Conservation (phyloP, 2,329 filamentous ascomycete genomes). For the Ophiostoma sp. region DNA sequence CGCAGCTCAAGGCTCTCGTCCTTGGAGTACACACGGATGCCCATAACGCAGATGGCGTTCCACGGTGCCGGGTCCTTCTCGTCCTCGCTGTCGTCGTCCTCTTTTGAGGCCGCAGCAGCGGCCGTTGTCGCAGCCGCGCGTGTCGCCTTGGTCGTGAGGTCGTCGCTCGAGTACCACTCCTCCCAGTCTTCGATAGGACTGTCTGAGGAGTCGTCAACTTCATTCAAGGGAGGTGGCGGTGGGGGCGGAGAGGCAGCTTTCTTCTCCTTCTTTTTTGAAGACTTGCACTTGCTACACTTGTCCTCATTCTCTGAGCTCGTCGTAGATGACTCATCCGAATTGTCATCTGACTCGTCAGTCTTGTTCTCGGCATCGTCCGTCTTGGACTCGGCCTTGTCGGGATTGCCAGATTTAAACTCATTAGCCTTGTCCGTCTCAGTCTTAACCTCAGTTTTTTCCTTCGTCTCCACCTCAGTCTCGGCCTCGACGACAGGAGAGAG, state of each 20-base stretch:
- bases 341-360: not conserved
- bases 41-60: constrained; percentile 59
- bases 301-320: not conserved
- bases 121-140: constrained; percentile 32
- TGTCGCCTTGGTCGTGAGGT: constrained; percentile 44
- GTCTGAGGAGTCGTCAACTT: constrained; percentile 51
- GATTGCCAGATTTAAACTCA: not conserved
- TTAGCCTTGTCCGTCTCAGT: not conserved
- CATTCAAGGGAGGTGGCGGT: constrained; percentile 13
- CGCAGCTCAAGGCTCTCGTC: constrained; percentile 49
- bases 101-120: constrained; percentile 35
- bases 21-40: constrained; percentile 56
- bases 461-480: not conserved
- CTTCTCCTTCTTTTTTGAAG: not conserved
- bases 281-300: not conserved
- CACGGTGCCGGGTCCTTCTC: constrained; percentile 53
- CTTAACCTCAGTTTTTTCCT: not conserved
- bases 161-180: constrained; percentile 53
- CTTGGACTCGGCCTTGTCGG: not conserved
- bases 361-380: not conserved
- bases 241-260: constrained; percentile 19
- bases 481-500: not conserved
- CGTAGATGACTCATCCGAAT: not conserved
- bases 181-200: constrained; percentile 57
- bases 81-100: constrained; percentile 48